phyloP scores from a whole-genome alignment of 371 early-diverging fungal species.

The Mycotypha africana region DNA sequence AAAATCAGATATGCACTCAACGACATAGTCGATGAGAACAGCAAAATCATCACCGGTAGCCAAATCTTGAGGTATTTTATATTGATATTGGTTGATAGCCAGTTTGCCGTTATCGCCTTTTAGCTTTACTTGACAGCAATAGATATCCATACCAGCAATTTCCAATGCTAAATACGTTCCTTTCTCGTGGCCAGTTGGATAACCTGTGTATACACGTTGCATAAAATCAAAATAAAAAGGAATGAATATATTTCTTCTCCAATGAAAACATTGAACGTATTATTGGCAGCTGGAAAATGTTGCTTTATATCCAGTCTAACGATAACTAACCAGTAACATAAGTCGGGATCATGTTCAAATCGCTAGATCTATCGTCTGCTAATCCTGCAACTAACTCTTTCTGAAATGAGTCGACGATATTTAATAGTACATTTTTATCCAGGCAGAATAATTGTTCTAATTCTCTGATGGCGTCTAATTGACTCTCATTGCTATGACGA shows the following conservation, averaged over 20 bases:
- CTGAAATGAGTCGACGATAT: conserved; percentile 28
- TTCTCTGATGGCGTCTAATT: conserved; percentile 22
- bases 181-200: conserved; percentile 79
- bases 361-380: conserved; percentile 38
- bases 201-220: too few relatives aligned
- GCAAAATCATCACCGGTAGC: conserved; percentile 52
- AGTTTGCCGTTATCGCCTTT: conserved; percentile 43
- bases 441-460: conserved; percentile 26
- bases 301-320: not conserved
- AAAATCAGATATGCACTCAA: conserved; percentile 43
- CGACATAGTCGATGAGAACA: conserved; percentile 38
- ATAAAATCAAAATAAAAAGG: too few relatives aligned
- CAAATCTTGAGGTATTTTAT: conserved; percentile 75
- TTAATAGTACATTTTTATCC: conserved; percentile 12
- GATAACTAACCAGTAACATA: conserved; percentile 38
- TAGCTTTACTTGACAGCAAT: conserved; percentile 44
- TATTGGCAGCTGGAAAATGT: too few relatives aligned
- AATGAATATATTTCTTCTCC: not conserved
- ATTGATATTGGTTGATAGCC: conserved; percentile 56
- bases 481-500: conserved; percentile 14
- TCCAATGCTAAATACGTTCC: conserved; percentile 91
- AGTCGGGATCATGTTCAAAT: conserved; percentile 49
- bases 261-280: too few relatives aligned
- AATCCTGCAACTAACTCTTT: conserved; percentile 34
- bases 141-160: conserved; percentile 73